Percentiles rank a stretch among this genome's conserved stretches.
These are phyloP conservation scores for Leptographium radiaticola DNA, from an alignment of 2,329 filamentous ascomycete species.

Conservation along the genomic window DNA sequence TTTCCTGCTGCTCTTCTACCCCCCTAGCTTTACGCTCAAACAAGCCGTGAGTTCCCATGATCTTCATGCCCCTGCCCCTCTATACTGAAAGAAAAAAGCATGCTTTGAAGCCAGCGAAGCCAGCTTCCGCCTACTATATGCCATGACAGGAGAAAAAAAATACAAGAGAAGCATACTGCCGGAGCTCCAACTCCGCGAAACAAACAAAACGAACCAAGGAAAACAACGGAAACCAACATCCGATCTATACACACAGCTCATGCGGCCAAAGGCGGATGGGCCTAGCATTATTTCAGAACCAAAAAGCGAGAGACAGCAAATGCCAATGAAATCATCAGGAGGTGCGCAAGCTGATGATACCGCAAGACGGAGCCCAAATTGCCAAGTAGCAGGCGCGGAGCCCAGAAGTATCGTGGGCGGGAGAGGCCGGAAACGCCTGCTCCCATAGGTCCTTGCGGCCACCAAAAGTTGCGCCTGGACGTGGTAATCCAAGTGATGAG, in stretches of 20 bases:
- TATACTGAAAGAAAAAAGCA: background rate
- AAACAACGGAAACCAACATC: background rate
- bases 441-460: background rate
- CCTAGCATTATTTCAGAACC: background rate
- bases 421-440: background rate
- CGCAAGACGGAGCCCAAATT: background rate
- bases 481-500: background rate
- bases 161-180: background rate
- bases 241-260: background rate
- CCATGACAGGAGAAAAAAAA: background rate
- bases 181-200: background rate
- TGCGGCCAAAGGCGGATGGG: background rate
- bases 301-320: background rate
- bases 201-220: background rate
- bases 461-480: background rate
- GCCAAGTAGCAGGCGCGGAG: background rate
- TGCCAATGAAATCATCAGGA: background rate
- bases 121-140: constrained; percentile 1
- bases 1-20: background rate
- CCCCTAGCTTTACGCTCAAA: background rate
- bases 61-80: background rate
- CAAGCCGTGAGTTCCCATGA: background rate
- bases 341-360: no score
- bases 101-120: background rate
- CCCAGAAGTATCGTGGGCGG: background rate